Evolutionary conservation across 129 eudicot genomes (phyloP), one percentile per base, ranked within the genome.

Genomic region (Logfia minima): DNA sequence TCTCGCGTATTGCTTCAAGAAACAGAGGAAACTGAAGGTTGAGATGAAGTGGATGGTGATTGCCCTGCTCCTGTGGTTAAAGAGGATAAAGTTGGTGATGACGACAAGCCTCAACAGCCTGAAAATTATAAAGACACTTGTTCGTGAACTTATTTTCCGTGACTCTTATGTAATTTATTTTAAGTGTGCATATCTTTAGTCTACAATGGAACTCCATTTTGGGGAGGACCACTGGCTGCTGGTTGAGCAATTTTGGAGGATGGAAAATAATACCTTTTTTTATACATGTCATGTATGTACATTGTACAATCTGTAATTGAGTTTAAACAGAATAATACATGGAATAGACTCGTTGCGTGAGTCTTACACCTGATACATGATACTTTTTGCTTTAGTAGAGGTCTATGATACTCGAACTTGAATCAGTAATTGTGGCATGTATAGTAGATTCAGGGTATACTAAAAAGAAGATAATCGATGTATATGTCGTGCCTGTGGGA

Each of bases 1-100:
- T 85, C 86, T 48, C 87, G 82, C 14, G 77, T 60, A 2, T 75
- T 78, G 43, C 80, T 80, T 32, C 86, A 87, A 73, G 87, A 39
- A 39, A 39, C 48, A 39, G 48, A 14, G 48, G 48, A 39, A 39
- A 9, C 48, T 39, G 48, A 39, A 39, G 48, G 13, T 9, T 11
- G 11, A 39, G 48, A 39, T 8, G 48, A 39, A 39, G 48, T 14
- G 48, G 13, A 39, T 9, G 11, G 9, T 39, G 48, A 39, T 8
- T 39, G 3, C 48, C 81, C 43, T 65, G 86, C 10, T 83, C 85
- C 77, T 52, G 82, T 39, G 16, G 52, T 58, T 63, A 87, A 61
- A 61, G 84, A 77, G 61, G 92, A 62, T 65, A 83, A 85, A 81
- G 84, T 71, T 81, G 79, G 53, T 74, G 5, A 80, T 66, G 9